phyloP scores from a whole-genome alignment of 2,329 filamentous ascomycete genomes.

The Ambrosiella beaveri region DNA sequence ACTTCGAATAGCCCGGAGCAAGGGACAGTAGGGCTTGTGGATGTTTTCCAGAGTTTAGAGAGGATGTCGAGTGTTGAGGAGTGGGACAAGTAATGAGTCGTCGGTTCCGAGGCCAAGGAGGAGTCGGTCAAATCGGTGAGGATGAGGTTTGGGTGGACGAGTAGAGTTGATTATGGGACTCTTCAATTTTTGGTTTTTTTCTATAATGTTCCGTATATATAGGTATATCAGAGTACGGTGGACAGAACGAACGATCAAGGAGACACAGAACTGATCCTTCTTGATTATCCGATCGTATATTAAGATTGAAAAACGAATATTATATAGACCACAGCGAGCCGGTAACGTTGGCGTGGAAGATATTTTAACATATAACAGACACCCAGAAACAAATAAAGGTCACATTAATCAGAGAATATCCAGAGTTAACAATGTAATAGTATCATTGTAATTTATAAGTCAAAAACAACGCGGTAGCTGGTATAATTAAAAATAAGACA shows the following conservation, averaged over 20 bases:
- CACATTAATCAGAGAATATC: conserved; percentile 14
- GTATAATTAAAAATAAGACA: conserved; percentile 10
- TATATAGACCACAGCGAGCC: no score
- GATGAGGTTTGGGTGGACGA: no score
- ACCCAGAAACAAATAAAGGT: background rate
- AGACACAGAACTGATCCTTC: background rate
- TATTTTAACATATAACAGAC: no score
- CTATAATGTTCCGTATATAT: background rate
- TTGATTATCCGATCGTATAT: no score
- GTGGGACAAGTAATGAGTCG: background rate
- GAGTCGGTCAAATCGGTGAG: background rate
- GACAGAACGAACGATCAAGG: background rate
- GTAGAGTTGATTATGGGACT: background rate
- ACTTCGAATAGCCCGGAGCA: no score
- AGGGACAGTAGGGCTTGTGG: background rate
- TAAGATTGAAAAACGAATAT: no score
- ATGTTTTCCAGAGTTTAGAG: background rate
- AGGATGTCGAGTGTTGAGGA: background rate
- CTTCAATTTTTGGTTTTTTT: background rate
- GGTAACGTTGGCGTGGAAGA: no score
- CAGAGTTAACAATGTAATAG: conserved; percentile 16
- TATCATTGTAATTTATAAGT: conserved; percentile 15
- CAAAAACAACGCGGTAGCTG: conserved; percentile 14
- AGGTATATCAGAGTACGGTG: background rate
- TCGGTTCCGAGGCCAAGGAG: background rate